These are phyloP conservation scores for Onygena corvina DNA, from an alignment of 2,329 filamentous ascomycete species.

Conservation along the genomic window DNA sequence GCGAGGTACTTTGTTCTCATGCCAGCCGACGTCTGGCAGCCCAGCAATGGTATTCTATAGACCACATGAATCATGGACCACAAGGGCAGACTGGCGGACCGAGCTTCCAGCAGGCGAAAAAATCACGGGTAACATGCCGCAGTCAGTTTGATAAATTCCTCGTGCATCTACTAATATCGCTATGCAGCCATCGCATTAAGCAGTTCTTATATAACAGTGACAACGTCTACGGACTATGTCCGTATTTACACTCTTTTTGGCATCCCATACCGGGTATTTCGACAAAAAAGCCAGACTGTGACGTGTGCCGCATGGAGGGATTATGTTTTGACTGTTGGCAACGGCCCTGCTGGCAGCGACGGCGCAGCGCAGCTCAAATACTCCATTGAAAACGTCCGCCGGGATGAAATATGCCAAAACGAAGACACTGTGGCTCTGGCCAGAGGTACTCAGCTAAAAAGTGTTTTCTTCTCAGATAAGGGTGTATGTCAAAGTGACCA, in stretches of 20 bases:
- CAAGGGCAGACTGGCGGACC: conserved; percentile 79
- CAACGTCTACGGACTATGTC: conserved; percentile 76
- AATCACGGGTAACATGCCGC: conserved; percentile 44
- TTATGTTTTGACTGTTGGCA: conserved; percentile 92
- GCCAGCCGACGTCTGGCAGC: conserved; percentile 53
- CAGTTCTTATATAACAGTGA: conserved; percentile 80
- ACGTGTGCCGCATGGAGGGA: conserved; percentile 90
- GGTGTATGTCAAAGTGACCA: conserved; percentile 49
- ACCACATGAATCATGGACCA: conserved; percentile 93
- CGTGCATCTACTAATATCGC: conserved; percentile 4
- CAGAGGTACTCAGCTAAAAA: conserved; percentile 59
- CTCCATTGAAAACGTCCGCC: conserved; percentile 86
- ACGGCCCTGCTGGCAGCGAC: conserved; percentile 70
- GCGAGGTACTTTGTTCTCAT: conserved; percentile 74
- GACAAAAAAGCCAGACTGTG: conserved; percentile 85
- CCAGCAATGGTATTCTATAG: conserved; percentile 87
- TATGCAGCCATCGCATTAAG: conserved; percentile 67
- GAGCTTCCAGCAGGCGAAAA: conserved; percentile 77
- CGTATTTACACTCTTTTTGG: conserved; percentile 89
- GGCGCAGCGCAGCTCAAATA: conserved; percentile 71
- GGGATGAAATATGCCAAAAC: conserved; percentile 86
- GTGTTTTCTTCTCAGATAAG: conserved; percentile 80
- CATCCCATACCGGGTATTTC: conserved; percentile 74
- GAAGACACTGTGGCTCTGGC: conserved; percentile 83
- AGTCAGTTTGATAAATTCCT: neutral